Conservation (phyloP, 345 rosid species). For the Tarenaya hassleriana region DNA sequence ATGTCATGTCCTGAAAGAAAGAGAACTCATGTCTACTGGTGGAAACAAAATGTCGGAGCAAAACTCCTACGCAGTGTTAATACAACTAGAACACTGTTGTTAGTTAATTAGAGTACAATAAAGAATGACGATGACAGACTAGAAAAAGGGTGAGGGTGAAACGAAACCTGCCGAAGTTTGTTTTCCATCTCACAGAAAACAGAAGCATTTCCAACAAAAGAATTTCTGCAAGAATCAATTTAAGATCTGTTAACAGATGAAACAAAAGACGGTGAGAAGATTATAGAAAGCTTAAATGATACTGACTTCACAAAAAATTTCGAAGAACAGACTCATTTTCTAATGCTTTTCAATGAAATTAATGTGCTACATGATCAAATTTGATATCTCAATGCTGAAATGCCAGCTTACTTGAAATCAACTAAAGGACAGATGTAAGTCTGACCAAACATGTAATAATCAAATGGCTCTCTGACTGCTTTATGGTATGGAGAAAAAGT, state of each 20-base stretch:
- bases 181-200: constrained; percentile 68
- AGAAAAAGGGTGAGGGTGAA: not conserved
- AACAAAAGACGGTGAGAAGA: constrained; percentile 15
- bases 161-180: constrained; percentile 57
- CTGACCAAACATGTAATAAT: constrained; percentile 90
- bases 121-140: constrained; percentile 11
- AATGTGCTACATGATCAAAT: not conserved
- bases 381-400: constrained; percentile 7
- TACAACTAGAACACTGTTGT: not conserved
- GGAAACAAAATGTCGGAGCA: constrained; percentile 4
- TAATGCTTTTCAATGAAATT: not conserved
- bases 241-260: constrained; percentile 11
- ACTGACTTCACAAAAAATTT: constrained; percentile 6
- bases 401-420: constrained; percentile 67
- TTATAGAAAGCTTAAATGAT: not conserved
- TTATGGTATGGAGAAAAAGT: constrained; percentile 73
- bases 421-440: constrained; percentile 78
- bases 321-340: not conserved
- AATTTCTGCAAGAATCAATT: constrained; percentile 47
- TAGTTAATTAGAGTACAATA: constrained; percentile 4
- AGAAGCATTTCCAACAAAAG: constrained; percentile 69
- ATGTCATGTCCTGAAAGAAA: constrained; percentile 3
- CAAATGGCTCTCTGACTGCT: constrained; percentile 86
- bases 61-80: not conserved
- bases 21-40: constrained; percentile 11